Evolutionary conservation across 352 stramenopile species (phyloP), one percentile per base, ranked within the genome.

Genomic region (Phytophthora megakarya): DNA sequence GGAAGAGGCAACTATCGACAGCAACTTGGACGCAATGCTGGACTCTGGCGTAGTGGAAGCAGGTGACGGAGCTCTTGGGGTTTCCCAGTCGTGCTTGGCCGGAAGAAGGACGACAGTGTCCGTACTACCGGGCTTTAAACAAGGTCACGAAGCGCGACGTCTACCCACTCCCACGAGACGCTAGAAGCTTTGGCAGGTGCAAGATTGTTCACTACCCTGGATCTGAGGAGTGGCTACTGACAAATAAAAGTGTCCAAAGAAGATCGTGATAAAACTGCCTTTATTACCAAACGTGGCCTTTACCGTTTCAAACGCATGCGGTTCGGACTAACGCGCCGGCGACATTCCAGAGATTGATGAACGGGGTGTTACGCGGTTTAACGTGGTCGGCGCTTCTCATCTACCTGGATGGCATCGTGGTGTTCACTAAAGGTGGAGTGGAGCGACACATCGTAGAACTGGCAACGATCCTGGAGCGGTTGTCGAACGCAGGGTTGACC

Each of bases 341-440:
- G 1, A 49, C 42, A 12, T 49, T 49, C 22, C 22, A 49, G 22
- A 18, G 22, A 5, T 35, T 49, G 42, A 49, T 49, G 42, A 49
- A 33, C 15, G 15, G 42, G 3, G 42, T 49, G 12, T 5, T 49
- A 5, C 10, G 22, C 3, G 42, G 42, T 1, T 9, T 48, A 3
- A 48, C 42, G 10, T 49, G 42, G 42, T 35, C 23, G 4, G 21
- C 22, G 1, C 33, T 11, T 12, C 12, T 48, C 5, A 22, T 33
- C 1, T 48, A 48, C 23, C 15, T 48, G 22, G 23, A 48, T 22
- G 23, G 33, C 23, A 19, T 48, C 1, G 23, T 48, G 3, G 22
- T 48, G 22, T 50, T 39, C 33, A 39, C 33, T 5, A 39, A 39
- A 39, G 33, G 33, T 16, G 33, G 33, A 5, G 11, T 39, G 7